Conservation (phyloP, 441 rosid genomes). For the Hura crepitans region DNA sequence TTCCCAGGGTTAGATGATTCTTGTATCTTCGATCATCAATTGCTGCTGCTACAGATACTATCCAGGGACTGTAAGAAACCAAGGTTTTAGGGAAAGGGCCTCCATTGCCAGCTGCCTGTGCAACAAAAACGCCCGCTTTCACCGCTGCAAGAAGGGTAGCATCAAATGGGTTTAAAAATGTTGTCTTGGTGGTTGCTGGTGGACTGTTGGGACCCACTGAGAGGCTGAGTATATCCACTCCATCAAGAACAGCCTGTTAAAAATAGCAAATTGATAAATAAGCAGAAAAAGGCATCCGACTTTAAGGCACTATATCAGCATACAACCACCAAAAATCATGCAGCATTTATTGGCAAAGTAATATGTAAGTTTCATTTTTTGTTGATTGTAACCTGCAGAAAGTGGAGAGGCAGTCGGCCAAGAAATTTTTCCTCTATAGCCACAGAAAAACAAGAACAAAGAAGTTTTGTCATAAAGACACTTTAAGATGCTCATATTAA, state of each 20-base stretch:
- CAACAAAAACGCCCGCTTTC: constrained; percentile 96
- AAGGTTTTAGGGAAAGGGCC: constrained; percentile 96
- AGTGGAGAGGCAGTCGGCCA: neutral
- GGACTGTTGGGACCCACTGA: constrained; percentile 99
- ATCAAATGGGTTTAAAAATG: constrained; percentile 92
- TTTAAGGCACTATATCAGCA: constrained; percentile 15
- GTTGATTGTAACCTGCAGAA: neutral
- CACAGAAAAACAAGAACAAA: neutral
- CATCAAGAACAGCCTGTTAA: constrained; percentile 91
- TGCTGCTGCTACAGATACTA: constrained; percentile 93
- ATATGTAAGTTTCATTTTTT: neutral
- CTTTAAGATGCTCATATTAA: neutral
- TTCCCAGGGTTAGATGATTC: constrained; percentile 81
- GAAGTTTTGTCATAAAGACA: neutral
- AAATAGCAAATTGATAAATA: constrained; percentile 1
- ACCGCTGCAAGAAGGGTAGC: constrained; percentile 94
- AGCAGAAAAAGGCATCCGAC: constrained; percentile 16
- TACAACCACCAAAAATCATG: constrained; percentile 10
- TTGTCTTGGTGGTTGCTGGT: constrained; percentile 76
- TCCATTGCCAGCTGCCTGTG: constrained; percentile 97
- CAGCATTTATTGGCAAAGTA: neutral
- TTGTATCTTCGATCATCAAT: constrained; percentile 95
- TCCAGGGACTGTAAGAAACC: constrained; percentile 98
- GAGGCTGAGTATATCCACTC: constrained; percentile 93
- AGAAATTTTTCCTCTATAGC: neutral